phyloP scores from a whole-genome alignment of 1,284 basidiomycete genomes.

The Hymenochaete sp. region DNA sequence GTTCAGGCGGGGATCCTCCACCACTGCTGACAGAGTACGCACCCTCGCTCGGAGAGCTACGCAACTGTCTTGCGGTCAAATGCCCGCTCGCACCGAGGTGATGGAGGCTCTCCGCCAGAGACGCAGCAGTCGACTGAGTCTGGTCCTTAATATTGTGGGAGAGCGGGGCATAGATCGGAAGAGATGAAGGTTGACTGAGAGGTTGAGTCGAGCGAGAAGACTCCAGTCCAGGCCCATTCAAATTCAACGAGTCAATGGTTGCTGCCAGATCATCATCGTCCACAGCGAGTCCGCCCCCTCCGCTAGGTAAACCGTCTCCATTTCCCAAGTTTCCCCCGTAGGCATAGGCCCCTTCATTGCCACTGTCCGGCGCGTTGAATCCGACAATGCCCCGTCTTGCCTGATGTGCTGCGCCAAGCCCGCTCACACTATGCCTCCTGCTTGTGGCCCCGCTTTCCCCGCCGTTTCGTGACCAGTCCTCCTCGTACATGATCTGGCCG shows the following conservation, averaged over 20 bases:
- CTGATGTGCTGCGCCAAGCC: slow-evolving; percentile 63
- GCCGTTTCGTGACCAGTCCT: slow-evolving; percentile 34
- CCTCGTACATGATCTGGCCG: slow-evolving; percentile 64
- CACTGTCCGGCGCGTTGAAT: slow-evolving; percentile 44
- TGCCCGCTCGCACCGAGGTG: too few species aligned
- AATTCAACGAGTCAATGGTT: slow-evolving; percentile 54
- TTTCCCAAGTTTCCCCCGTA: slow-evolving; percentile 21
- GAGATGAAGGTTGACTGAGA: slow-evolving; percentile 50
- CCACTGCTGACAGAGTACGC: slow-evolving; percentile 12
- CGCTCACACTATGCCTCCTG: slow-evolving; percentile 77
- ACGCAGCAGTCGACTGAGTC: slow-evolving; percentile 34
- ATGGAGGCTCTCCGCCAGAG: slow-evolving; percentile 39
- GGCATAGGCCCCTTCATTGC: slow-evolving; percentile 34
- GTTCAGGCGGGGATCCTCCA: slow-evolving; percentile 10
- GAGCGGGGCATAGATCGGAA: slow-evolving; percentile 63
- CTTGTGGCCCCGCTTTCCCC: slow-evolving; percentile 73
- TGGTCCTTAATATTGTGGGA: slow-evolving; percentile 48
- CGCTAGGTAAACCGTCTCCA: slow-evolving; percentile 21
- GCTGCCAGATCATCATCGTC: slow-evolving; percentile 77
- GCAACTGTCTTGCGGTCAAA: slow-evolving; percentile 6
- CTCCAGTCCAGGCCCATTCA: slow-evolving; percentile 36
- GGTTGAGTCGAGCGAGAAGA: slow-evolving; percentile 28
- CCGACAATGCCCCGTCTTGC: slow-evolving; percentile 58
- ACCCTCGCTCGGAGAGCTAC: slow-evolving; percentile 14
- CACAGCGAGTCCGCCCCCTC: slow-evolving; percentile 50